A percentile compares a stretch with the other conserved stretches of the same genome.
These are phyloP conservation scores for Aspergillus hiratsukae DNA, from an alignment of 2,329 filamentous ascomycete genomes.

Conservation along the genomic window DNA sequence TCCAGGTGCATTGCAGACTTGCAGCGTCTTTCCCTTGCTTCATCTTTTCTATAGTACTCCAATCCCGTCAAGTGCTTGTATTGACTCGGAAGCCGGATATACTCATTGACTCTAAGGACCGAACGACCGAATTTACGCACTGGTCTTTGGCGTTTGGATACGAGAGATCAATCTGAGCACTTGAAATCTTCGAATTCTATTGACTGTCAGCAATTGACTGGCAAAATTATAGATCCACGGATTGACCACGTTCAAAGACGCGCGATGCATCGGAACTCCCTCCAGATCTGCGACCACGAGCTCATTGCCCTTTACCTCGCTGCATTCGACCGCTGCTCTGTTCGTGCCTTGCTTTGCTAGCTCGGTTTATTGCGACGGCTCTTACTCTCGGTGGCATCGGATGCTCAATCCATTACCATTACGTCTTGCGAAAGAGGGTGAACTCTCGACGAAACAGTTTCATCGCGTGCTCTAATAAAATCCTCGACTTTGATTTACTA, in stretches of 20 bases:
- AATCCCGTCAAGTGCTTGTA: background rate
- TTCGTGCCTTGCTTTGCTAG: conserved; percentile 24
- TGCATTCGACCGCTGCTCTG: conserved; percentile 12
- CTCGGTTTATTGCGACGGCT: background rate
- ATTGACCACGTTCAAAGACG: conserved; percentile 22
- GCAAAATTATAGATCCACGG: conserved; percentile 18
- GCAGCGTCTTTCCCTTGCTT: conserved; percentile 15
- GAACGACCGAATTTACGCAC: background rate
- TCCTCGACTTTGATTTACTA: background rate
- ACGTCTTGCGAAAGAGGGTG: background rate
- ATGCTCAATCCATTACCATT: background rate
- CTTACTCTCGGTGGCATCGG: background rate
- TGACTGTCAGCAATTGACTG: conserved; percentile 20
- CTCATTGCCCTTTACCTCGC: conserved; percentile 14
- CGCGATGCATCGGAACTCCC: conserved; percentile 32
- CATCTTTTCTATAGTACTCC: conserved; percentile 6
- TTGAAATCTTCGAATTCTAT: background rate
- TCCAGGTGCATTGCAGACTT: conserved; percentile 5
- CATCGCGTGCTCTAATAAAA: background rate
- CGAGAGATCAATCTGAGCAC: background rate
- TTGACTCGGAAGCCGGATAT: background rate
- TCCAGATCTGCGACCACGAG: conserved; percentile 20
- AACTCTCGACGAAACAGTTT: background rate
- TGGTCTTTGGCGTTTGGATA: background rate
- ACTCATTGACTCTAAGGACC: background rate